Conservation (phyloP, 2,329 filamentous ascomycete genomes). For the Whalleya microplaca region DNA sequence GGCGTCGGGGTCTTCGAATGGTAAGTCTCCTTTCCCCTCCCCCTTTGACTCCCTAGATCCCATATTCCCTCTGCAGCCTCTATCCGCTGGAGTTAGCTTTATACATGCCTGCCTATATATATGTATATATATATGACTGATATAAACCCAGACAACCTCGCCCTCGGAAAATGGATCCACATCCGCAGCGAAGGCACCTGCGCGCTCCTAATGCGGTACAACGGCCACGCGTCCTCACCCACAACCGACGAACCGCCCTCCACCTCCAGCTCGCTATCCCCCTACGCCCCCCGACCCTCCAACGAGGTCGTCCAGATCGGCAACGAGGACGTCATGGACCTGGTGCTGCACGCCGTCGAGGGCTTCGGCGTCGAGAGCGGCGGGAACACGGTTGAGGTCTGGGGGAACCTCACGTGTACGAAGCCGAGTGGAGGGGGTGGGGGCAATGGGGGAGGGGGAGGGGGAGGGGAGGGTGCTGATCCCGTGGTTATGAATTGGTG, state of each 20-base stretch:
- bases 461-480: too few relatives aligned
- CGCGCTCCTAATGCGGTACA: conserved; percentile 2
- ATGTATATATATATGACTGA: too few relatives aligned
- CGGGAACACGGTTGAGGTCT: neutral
- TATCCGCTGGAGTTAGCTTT: too few relatives aligned
- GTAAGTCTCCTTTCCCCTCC: too few relatives aligned
- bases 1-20: too few relatives aligned
- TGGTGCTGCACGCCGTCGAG: neutral
- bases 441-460: too few relatives aligned
- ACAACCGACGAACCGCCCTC: neutral
- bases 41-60: too few relatives aligned
- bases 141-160: neutral
- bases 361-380: neutral
- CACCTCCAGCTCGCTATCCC: neutral
- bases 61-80: too few relatives aligned
- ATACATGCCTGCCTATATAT: too few relatives aligned
- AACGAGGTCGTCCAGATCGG: neutral
- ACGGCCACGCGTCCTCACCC: neutral
- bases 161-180: neutral
- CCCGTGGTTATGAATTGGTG: neutral
- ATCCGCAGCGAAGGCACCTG: conserved; percentile 1
- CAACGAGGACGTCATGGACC: neutral
- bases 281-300: neutral
- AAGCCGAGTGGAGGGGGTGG: too few relatives aligned
- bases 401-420: conserved; percentile 1